Conservation (phyloP, 225 moss, liverwort and hornwort genomes). For the Thuidium tamariscinum region DNA sequence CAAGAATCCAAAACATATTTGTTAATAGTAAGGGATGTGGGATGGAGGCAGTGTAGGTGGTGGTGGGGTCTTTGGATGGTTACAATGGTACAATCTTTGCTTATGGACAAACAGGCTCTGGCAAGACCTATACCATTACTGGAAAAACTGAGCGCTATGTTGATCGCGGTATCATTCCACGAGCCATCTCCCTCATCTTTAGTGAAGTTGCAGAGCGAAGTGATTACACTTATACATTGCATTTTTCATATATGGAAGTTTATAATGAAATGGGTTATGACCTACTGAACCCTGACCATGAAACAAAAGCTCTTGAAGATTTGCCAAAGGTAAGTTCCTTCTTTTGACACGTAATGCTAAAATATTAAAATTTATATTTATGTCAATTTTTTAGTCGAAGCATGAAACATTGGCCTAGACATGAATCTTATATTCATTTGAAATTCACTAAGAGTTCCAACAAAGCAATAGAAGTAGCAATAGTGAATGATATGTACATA, state of each 20-base stretch:
- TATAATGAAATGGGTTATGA: conserved; percentile 83
- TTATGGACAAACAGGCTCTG: conserved; percentile 76
- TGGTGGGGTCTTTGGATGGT: conserved; percentile 62
- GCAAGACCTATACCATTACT: conserved; percentile 86
- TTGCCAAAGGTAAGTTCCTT: conserved; percentile 50
- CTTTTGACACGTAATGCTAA: neutral
- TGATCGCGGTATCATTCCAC: conserved; percentile 71
- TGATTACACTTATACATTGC: conserved; percentile 55
- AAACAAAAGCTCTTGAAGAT: conserved; percentile 74
- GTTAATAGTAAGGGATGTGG: neutral
- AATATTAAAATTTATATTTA: neutral
- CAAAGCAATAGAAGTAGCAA: neutral
- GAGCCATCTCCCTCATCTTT: conserved; percentile 68
- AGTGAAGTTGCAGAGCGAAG: conserved; percentile 51
- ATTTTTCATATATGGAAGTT: conserved; percentile 68
- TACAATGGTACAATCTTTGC: conserved; percentile 92
- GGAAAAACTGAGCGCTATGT: conserved; percentile 58
- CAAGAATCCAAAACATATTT: neutral
- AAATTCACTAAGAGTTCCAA: neutral
- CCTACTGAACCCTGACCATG: conserved; percentile 70
- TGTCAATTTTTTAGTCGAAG: neutral
- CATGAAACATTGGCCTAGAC: too few species aligned
- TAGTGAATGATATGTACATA: neutral
- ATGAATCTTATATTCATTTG: too few species aligned
- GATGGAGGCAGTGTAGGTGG: conserved; percentile 45